Evolutionary conservation across 805 yeast species (phyloP).

Genomic region (Lipomyces anomalus): DNA sequence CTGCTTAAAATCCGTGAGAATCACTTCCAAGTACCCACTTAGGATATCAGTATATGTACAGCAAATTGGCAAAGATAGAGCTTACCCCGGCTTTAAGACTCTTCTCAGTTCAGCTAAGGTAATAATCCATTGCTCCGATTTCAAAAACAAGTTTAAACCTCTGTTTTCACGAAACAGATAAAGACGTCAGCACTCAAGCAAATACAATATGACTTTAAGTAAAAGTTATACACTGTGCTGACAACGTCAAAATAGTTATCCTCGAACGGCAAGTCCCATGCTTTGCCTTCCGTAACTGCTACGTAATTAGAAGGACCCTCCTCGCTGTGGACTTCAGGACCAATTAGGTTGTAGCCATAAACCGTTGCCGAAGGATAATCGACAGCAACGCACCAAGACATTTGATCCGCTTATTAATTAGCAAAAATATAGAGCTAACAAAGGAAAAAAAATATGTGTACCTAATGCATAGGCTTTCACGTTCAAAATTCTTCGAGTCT

Average conservation of each 20-base stretch:
- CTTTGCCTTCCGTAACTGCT: constrained; percentile 28
- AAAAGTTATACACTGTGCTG: constrained; percentile 32
- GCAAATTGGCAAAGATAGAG: no score
- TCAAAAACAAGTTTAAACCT: no score
- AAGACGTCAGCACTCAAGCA: no score
- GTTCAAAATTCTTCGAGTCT: constrained; percentile 19
- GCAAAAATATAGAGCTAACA: constrained; percentile 1
- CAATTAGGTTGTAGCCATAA: constrained; percentile 28
- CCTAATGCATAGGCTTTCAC: constrained; percentile 28
- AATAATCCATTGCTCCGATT: neutral
- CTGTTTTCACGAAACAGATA: constrained; percentile 28
- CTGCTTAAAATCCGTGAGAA: constrained; percentile 26
- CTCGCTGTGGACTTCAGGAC: constrained; percentile 3
- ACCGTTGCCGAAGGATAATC: constrained; percentile 30
- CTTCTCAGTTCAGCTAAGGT: constrained; percentile 27
- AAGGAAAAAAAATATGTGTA: no score
- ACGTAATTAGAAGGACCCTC: constrained; percentile 28
- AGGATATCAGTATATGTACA: no score
- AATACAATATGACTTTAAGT: no score
- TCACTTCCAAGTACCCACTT: constrained; percentile 30
- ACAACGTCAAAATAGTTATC: constrained; percentile 31
- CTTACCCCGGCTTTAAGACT: constrained; percentile 33
- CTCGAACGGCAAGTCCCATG: constrained; percentile 30
- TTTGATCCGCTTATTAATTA: constrained; percentile 24
- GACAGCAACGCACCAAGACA: constrained; percentile 34